Base-by-base conservation (phyloP, 2,329 filamentous ascomycete species). In the Pseudogymnoascus sp. region DNA sequence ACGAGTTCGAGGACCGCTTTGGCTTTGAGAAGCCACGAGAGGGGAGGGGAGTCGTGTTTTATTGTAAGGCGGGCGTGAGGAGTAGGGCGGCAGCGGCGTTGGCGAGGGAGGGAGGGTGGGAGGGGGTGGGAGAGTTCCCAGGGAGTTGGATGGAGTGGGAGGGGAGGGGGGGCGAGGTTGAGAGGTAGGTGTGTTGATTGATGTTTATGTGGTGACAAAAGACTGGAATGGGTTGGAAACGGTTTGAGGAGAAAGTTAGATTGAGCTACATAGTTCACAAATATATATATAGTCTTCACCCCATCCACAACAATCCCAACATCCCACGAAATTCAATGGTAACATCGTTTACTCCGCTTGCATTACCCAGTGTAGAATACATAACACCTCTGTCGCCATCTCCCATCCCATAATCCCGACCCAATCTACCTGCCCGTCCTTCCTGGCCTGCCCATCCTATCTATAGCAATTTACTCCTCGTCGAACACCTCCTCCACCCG, bases 61-160 rank as follows among this genome's bases (percentile, higher is more conserved):
- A 96, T 74, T 99, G 94, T 76, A 95, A 91, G 77, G 87, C 92
- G 0, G 94, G 94, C 2, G 90, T 97, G 65, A 80, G 94, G 71
- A 91, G 90, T 67, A 78, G 80, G 50, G 83, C 89, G 0, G 92
- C 92, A 6, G 91, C 91, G 6, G 80, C 82, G 65, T 74, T 97
- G 72, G 94, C 94, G 30, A 78, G 79, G 67, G 81, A 89, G 70
- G 87, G 86, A 2, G 93, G 93, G 8, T 97, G 89, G 80, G 74
- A 76, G 57, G 82, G 80, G 6, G 83, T 89, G 0, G 84, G 83
- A 18, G 88, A 91, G 75, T 93, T 90, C 70, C 77, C 80, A 2
- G 89, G 89, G 1, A 89, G 86, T 71, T 92, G 87, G 87, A 57
- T 89, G 65, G 93, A 97, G 71, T 97, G 94, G 94, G 79, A 79